These are phyloP conservation scores for Penicillium palitans DNA, from an alignment of 2,329 filamentous ascomycete species.

Conservation along the genomic window DNA sequence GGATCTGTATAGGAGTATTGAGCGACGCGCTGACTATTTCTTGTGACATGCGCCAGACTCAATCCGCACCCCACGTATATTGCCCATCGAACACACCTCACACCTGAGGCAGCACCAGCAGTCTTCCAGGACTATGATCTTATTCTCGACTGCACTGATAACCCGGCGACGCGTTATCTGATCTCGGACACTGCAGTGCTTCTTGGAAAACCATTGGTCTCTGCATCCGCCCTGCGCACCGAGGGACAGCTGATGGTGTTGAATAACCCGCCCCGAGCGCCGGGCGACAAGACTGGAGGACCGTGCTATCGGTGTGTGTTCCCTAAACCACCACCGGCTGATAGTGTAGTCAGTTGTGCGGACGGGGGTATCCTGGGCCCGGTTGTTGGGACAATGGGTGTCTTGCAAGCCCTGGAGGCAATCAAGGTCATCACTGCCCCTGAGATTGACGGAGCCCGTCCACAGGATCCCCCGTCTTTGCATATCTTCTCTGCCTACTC, in stretches of 20 bases:
- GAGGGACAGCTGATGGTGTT: constrained; percentile 89
- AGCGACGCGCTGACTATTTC: constrained; percentile 11
- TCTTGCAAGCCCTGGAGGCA: constrained; percentile 84
- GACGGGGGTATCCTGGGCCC: constrained; percentile 92
- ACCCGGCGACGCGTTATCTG: constrained; percentile 85
- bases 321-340: constrained; percentile 78
- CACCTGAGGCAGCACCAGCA: constrained; percentile 64
- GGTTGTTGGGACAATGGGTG: constrained; percentile 89
- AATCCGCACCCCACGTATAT: constrained; percentile 71
- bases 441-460: constrained; percentile 21
- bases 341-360: constrained; percentile 80
- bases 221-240: constrained; percentile 82
- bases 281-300: constrained; percentile 61
- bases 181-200: constrained; percentile 88
- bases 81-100: constrained; percentile 64
- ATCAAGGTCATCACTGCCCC: constrained; percentile 71
- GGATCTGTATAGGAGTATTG: not conserved
- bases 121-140: constrained; percentile 74
- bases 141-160: constrained; percentile 93
- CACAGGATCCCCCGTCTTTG: constrained; percentile 37
- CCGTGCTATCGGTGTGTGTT: constrained; percentile 96
- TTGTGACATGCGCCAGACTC: constrained; percentile 50
- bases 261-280: constrained; percentile 70
- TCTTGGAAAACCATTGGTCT: constrained; percentile 75
- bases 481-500: constrained; percentile 49